Conservation (phyloP, 2,329 filamentous ascomycete species). For the Cadophora sp. region DNA sequence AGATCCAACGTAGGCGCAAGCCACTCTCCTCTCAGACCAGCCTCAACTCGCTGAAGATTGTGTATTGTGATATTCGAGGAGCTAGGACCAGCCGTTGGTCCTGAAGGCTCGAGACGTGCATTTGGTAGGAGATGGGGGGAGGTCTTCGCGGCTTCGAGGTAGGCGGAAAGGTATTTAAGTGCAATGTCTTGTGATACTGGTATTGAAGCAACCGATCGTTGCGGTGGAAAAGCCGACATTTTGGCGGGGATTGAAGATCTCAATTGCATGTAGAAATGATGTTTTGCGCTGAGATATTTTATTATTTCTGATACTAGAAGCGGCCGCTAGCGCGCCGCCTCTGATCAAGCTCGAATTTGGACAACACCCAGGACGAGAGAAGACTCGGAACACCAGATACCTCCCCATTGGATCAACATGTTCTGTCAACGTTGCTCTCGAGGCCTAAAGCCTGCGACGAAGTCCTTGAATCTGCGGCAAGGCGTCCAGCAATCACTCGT, state of each 20-base stretch:
- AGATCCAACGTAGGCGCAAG: constrained; percentile 51
- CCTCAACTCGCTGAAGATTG: constrained; percentile 58
- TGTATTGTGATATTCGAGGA: constrained; percentile 53
- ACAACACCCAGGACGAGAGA: neutral
- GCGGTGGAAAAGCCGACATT: constrained; percentile 44
- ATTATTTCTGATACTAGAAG: neutral
- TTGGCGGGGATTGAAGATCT: constrained; percentile 17
- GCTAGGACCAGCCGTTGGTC: constrained; percentile 39
- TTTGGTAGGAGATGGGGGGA: constrained; percentile 44
- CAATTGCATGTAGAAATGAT: neutral
- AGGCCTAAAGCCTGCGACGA: constrained; percentile 32
- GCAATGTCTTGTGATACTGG: constrained; percentile 40
- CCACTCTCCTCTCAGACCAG: constrained; percentile 57
- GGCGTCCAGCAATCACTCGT: constrained; percentile 19
- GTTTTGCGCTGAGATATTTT: neutral
- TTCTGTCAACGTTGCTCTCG: constrained; percentile 40
- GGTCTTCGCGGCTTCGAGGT: constrained; percentile 38
- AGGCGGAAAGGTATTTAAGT: constrained; percentile 41
- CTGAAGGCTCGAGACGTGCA: constrained; percentile 42
- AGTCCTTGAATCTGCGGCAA: constrained; percentile 23
- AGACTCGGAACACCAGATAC: neutral
- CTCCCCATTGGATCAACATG: constrained; percentile 36
- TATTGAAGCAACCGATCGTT: constrained; percentile 36
- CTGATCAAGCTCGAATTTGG: constrained; percentile 6
- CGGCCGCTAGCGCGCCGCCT: constrained; percentile 36